Base-by-base conservation (phyloP, 2,329 filamentous ascomycete genomes). In the Zarea fungicola region DNA sequence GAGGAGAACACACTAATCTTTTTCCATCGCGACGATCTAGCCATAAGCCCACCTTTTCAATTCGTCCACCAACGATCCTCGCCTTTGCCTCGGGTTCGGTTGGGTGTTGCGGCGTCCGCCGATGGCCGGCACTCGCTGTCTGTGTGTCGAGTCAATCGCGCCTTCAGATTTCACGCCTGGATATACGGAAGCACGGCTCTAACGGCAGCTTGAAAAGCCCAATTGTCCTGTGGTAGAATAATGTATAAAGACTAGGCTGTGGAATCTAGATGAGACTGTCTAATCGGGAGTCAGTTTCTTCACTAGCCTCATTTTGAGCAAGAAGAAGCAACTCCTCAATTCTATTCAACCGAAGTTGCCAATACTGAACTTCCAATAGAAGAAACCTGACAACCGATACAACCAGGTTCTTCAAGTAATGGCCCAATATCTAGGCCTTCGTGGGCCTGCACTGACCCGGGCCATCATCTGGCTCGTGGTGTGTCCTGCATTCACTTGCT, bases 401-500 rank as follows among this genome's bases (percentile, higher is more conserved):
- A 21, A 18, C 25, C 2, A 21, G 25, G 31, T 22, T 1, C 6
- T 22, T 34, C 29, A 8, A n/a, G 23, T 34, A 35, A 52, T 52
- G 50, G 44, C 50, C 23, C 41, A 56, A 16, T 63, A 60, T 50
- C 60, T 71, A 31, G 68, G 68, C 47, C 57, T 64, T 22, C 64
- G 59, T 35, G 69, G 69, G 62, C 56, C 62, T 34, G 52, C 61
- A 43, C 57, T 72, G 41, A 60, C 57, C 50, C 59, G 59, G 13
- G 56, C 67, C 22, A 71, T 74, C 54, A 62, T 70, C 46, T 64
- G 63, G 13, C 61, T 73, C 40, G 66, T 74, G 32, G 70, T 74
- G 16, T 65, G 62, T 6, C 72, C 72, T 5, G 60, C 70, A 11
- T 72, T 68, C 50, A 68, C 74, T 51, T 65, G 74, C 21, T 75